Evolutionary conservation across 352 stramenopile species (phyloP).

Genomic region (Phytophthora cryptogea): DNA sequence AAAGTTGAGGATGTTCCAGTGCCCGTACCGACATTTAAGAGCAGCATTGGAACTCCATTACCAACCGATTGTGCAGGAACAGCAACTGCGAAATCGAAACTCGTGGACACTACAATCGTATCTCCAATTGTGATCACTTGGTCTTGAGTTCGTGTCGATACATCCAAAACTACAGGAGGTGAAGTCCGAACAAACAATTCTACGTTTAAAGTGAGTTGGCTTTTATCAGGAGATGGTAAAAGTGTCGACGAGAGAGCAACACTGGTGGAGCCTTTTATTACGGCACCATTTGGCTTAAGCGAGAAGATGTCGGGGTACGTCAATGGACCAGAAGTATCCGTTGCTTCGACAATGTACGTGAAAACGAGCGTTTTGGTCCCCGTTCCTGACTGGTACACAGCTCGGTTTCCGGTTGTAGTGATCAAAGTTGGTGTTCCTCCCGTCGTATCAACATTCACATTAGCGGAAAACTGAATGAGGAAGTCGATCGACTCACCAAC

Average conservation of each 20-base stretch:
- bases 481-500: slow-evolving; percentile 70
- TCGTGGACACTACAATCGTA: slow-evolving; percentile 41
- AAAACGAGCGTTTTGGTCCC: slow-evolving; percentile 49
- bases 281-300: slow-evolving; percentile 47
- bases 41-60: slow-evolving; percentile 39
- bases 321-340: slow-evolving; percentile 38
- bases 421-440: slow-evolving; percentile 42
- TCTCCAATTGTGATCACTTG: slow-evolving; percentile 61
- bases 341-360: slow-evolving; percentile 51
- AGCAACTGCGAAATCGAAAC: slow-evolving; percentile 44
- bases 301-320: slow-evolving; percentile 50
- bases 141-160: slow-evolving; percentile 45
- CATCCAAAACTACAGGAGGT: slow-evolving; percentile 38
- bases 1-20: slow-evolving; percentile 27
- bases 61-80: slow-evolving; percentile 19
- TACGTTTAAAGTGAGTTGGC: slow-evolving; percentile 18
- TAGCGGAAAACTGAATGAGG: slow-evolving; percentile 47
- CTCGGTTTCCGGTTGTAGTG: slow-evolving; percentile 43
- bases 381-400: slow-evolving; percentile 50
- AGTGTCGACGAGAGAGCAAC: slow-evolving; percentile 41
- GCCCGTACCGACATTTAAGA: slow-evolving; percentile 47
- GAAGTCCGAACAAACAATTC: slow-evolving; percentile 43
- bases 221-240: slow-evolving; percentile 33
- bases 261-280: slow-evolving; percentile 31
- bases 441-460: slow-evolving; percentile 46